Evolutionary conservation across 129 eudicot genomes (phyloP).

Genomic region (Escallonia herrerae): DNA sequence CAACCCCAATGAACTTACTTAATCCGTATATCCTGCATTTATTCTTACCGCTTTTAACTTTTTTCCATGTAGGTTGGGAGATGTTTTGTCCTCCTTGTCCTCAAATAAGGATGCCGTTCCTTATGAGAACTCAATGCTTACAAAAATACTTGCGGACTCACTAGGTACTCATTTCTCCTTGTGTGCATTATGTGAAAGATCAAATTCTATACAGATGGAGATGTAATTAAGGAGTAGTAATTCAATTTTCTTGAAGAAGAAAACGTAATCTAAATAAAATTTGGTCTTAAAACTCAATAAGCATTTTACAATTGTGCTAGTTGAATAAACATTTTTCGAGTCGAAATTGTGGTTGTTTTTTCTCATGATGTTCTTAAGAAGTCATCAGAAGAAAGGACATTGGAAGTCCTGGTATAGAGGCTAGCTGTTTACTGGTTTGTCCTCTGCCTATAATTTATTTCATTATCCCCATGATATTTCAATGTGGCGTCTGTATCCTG

Average conservation of each 20-base stretch:
- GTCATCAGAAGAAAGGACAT: no score
- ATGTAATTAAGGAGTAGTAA: not conserved
- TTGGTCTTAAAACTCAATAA: no score
- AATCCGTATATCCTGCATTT: not conserved
- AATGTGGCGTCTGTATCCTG: no score
- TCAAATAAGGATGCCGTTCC: slow-evolving; percentile 74
- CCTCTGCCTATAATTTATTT: no score
- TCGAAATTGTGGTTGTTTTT: no score
- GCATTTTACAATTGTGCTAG: no score
- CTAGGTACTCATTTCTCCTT: slow-evolving; percentile 48
- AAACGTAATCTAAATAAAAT: no score
- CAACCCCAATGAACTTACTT: not conserved
- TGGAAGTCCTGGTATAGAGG: no score
- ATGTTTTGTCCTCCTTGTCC: slow-evolving; percentile 80
- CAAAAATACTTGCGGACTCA: slow-evolving; percentile 78
- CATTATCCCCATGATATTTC: no score
- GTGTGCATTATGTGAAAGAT: not conserved
- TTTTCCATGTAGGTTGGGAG: slow-evolving; percentile 70
- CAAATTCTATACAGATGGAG: not conserved
- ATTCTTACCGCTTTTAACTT: not conserved
- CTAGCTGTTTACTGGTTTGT: no score
- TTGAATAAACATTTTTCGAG: no score
- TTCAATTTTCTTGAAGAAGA: not conserved
- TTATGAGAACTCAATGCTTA: slow-evolving; percentile 72
- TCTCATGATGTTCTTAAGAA: no score